Evolutionary conservation across 768 basidiomycete genomes (phyloP).

Genomic region (Lactarius sanguifluus): DNA sequence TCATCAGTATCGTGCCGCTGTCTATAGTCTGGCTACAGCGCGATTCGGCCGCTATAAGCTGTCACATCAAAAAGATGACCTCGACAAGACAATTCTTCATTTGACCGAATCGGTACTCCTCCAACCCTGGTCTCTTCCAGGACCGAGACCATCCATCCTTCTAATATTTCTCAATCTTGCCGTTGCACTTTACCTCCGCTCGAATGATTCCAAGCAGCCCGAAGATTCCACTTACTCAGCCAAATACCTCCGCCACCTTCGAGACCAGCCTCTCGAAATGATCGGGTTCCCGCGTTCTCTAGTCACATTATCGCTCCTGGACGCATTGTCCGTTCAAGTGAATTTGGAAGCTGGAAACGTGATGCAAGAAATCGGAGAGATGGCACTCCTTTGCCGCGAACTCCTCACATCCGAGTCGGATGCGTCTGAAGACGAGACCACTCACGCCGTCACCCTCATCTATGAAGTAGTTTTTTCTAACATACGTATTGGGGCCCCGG

Average conservation of each 20-base stretch:
- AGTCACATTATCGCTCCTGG: neutral
- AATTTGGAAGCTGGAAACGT: neutral
- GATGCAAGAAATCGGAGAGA: neutral
- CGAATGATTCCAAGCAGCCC: neutral
- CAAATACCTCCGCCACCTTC: neutral
- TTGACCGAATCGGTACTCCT: conserved; percentile 1
- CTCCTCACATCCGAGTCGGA: neutral
- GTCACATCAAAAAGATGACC: neutral
- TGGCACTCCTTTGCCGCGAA: neutral
- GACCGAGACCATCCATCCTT: too few species aligned
- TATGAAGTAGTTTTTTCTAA: neutral
- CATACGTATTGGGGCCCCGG: neutral
- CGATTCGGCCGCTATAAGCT: neutral
- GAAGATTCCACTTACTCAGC: neutral
- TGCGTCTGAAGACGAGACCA: too few species aligned
- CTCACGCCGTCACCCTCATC: neutral
- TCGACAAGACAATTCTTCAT: conserved; percentile 1
- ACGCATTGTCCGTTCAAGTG: neutral
- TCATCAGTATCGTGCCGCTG: neutral
- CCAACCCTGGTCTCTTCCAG: neutral
- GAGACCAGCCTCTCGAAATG: neutral
- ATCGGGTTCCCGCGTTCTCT: neutral
- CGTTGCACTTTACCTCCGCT: too few species aligned
- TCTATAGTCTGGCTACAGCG: neutral
- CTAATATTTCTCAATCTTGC: too few species aligned